These are phyloP conservation scores for Adansonia grandidieri DNA, from an alignment of 441 rosid genomes.

Conservation along the genomic window DNA sequence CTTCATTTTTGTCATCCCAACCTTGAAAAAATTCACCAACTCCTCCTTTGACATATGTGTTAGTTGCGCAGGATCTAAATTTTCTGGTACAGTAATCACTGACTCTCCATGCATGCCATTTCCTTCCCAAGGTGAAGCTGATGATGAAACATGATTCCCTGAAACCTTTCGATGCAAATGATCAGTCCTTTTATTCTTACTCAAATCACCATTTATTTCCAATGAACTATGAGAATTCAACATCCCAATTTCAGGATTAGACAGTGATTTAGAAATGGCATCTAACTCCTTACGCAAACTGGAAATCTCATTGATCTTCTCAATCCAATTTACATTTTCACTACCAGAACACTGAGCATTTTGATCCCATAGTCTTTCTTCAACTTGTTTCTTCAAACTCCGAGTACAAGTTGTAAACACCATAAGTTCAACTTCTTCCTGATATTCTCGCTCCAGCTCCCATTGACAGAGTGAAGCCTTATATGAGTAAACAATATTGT, in stretches of 20 bases:
- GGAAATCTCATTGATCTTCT: slow-evolving; percentile 66
- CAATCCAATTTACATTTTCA: slow-evolving; percentile 42
- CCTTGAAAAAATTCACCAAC: slow-evolving; percentile 57
- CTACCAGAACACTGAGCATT: slow-evolving; percentile 40
- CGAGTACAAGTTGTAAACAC: slow-evolving; percentile 51
- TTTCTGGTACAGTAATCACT: slow-evolving; percentile 53
- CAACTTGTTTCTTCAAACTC: slow-evolving; percentile 64
- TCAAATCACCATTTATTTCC: slow-evolving; percentile 49
- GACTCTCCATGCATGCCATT: slow-evolving; percentile 73
- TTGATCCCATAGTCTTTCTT: slow-evolving; percentile 51
- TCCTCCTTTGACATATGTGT: slow-evolving; percentile 51
- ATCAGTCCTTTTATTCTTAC: slow-evolving; percentile 44
- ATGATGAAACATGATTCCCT: slow-evolving; percentile 48
- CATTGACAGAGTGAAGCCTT: slow-evolving; percentile 47
- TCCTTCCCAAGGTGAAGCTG: slow-evolving; percentile 50
- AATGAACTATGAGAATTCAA: slow-evolving; percentile 53
- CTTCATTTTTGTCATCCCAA: slow-evolving; percentile 86
- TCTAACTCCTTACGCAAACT: slow-evolving; percentile 73
- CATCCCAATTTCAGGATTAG: slow-evolving; percentile 57
- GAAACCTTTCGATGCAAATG: slow-evolving; percentile 60
- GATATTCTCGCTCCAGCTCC: slow-evolving; percentile 61
- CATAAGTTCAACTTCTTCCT: slow-evolving; percentile 51
- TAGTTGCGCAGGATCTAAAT: slow-evolving; percentile 47
- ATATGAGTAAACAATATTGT: slow-evolving; percentile 39
- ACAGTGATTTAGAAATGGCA: slow-evolving; percentile 56